Evolutionary conservation across 2,329 filamentous ascomycete genomes (phyloP).

Genomic region (Diaporthe helianthi): DNA sequence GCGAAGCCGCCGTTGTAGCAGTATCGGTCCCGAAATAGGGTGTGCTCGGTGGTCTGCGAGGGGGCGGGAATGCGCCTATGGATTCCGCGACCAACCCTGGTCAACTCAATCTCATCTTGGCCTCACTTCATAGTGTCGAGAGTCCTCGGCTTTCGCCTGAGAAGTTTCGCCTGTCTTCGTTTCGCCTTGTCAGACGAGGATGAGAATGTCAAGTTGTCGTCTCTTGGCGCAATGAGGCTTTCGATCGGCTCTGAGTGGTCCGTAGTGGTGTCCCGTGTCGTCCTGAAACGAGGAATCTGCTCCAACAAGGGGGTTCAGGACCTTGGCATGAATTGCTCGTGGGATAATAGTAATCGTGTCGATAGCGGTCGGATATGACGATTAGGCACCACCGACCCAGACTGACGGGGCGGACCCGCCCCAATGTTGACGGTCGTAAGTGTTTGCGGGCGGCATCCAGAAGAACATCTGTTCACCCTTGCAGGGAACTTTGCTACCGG

Average conservation of each 20-base stretch:
- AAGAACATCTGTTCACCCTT: slow-evolving; percentile 33
- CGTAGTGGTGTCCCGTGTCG: not conserved
- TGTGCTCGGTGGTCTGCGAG: not conserved
- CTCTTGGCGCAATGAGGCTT: not conserved
- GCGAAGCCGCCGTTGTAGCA: not conserved
- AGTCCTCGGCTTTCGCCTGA: not conserved
- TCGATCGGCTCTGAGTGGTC: not conserved
- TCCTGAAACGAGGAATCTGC: not conserved
- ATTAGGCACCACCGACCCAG: slow-evolving; percentile 21
- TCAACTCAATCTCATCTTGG: slow-evolving; percentile 13
- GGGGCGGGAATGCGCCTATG: not conserved
- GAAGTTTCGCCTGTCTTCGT: not conserved
- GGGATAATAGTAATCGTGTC: not conserved
- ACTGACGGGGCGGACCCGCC: slow-evolving; percentile 17
- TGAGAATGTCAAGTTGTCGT: not conserved
- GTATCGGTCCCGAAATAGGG: not conserved
- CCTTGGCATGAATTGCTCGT: not conserved
- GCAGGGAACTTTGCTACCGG: slow-evolving; percentile 33
- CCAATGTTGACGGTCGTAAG: slow-evolving; percentile 24
- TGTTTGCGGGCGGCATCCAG: slow-evolving; percentile 28
- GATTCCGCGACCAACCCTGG: not conserved
- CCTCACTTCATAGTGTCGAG: not conserved
- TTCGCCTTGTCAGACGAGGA: not conserved
- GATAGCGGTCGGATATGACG: not conserved
- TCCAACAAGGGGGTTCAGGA: not conserved